Conservation (phyloP, 768 basidiomycete species). For the Tulasnella sp. region DNA sequence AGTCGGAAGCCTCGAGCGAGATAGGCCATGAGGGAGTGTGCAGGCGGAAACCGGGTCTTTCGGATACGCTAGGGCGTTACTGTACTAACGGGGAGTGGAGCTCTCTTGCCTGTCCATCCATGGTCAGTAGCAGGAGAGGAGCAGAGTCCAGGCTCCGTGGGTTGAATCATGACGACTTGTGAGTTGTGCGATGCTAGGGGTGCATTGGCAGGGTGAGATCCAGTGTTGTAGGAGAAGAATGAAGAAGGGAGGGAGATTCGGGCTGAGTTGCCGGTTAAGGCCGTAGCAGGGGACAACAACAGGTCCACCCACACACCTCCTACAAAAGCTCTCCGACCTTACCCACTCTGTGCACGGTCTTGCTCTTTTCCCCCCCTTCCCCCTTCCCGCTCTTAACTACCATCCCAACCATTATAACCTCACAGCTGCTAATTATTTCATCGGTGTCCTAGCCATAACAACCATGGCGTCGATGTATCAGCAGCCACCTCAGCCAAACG, state of each 20-base stretch:
- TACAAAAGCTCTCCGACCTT: slow-evolving; percentile 11
- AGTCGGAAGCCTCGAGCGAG: slow-evolving; percentile 3
- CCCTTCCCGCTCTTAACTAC: not conserved
- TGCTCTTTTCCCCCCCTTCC: not conserved
- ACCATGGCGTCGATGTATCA: slow-evolving; percentile 17
- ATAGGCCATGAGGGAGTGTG: slow-evolving; percentile 1
- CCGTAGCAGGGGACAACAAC: slow-evolving; percentile 7
- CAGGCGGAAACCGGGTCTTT: slow-evolving; percentile 5
- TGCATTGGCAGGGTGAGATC: not conserved
- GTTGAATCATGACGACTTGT: not conserved
- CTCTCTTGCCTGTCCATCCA: not conserved
- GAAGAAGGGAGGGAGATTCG: not conserved
- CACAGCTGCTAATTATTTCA: not conserved
- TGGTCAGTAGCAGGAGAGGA: not conserved
- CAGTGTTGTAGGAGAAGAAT: not conserved
- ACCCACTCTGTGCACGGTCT: not conserved
- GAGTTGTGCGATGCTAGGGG: not conserved
- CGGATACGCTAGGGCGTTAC: not conserved
- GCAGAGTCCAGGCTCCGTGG: not conserved
- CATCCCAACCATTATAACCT: not conserved
- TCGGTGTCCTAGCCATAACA: not conserved
- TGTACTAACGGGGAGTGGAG: not conserved
- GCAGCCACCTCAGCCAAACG: slow-evolving; percentile 21
- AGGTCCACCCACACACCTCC: not conserved
- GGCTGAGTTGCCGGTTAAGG: slow-evolving; percentile 11